Percentiles rank a stretch among this genome's conserved stretches.
Conservation (phyloP, 495 filamentous ascomycete genomes). For the Penicillium chermesinum region DNA sequence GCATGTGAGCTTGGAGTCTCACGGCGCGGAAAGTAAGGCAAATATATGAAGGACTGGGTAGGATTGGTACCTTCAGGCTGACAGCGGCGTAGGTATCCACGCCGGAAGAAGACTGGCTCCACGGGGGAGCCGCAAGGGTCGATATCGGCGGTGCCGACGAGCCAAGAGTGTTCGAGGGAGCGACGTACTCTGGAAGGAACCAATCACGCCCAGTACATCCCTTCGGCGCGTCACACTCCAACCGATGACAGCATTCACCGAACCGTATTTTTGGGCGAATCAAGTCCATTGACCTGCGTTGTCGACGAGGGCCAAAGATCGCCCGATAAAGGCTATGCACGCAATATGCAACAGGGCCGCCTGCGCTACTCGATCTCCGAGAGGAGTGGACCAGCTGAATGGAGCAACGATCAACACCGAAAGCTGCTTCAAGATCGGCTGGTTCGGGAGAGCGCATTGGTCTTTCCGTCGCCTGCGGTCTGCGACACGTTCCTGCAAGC, state of each 20-base stretch:
- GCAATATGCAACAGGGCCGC: constrained; percentile 22
- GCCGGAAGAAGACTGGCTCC: constrained; percentile 18
- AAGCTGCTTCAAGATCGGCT: constrained; percentile 24
- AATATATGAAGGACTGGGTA: too few relatives aligned
- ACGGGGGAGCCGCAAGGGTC: not conserved
- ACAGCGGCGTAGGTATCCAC: constrained; percentile 23
- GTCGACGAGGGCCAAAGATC: constrained; percentile 33
- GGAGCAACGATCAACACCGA: constrained; percentile 10
- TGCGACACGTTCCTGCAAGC: constrained; percentile 31
- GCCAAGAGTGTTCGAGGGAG: too few relatives aligned
- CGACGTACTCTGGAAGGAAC: too few relatives aligned
- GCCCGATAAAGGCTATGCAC: constrained; percentile 24
- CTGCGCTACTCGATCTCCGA: constrained; percentile 35
- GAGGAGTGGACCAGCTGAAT: constrained; percentile 7
- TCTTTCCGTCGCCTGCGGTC: constrained; percentile 29
- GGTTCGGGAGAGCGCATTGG: constrained; percentile 32
- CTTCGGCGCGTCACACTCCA: constrained; percentile 3
- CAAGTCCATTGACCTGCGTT: constrained; percentile 38
- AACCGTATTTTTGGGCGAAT: constrained; percentile 40
- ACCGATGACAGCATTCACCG: constrained; percentile 18
- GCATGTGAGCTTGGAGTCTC: constrained; percentile 41
- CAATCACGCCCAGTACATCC: constrained; percentile 7
- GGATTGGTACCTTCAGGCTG: too few relatives aligned
- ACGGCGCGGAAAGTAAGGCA: constrained; percentile 41
- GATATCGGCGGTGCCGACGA: too few relatives aligned